Evolutionary conservation across 2,329 filamentous ascomycete species (phyloP).

Genomic region (Pleoardoris graminearum): DNA sequence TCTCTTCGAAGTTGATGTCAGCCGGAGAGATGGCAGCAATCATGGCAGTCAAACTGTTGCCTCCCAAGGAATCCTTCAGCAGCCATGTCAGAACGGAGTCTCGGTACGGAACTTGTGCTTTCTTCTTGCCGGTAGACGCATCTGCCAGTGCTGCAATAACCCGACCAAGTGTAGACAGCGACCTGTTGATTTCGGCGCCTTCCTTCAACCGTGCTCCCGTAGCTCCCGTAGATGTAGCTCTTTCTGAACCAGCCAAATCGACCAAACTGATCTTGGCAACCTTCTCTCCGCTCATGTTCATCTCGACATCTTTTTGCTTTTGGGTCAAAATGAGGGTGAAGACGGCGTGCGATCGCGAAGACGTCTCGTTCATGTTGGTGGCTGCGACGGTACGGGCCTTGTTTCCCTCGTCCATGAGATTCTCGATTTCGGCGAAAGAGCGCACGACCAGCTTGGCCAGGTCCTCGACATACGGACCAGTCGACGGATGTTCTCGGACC

Average conservation of each 20-base stretch:
- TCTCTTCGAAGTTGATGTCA: conserved; percentile 99
- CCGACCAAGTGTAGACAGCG: conserved; percentile 91
- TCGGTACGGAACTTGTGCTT: conserved; percentile 87
- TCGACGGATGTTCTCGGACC: conserved; percentile 96
- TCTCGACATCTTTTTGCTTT: conserved; percentile 86
- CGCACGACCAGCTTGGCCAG: conserved; percentile 92
- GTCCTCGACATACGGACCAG: conserved; percentile 97
- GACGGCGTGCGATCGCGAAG: conserved; percentile 95
- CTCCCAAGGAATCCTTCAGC: conserved; percentile 92
- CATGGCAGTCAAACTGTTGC: conserved; percentile 99
- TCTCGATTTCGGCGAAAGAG: conserved; percentile 92
- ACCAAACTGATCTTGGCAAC: conserved; percentile 97
- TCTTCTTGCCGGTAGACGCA: conserved; percentile 82
- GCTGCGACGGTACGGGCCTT: conserved; percentile 97
- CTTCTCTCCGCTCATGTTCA: conserved; percentile 96
- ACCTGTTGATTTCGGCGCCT: conserved; percentile 97
- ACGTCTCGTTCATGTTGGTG: conserved; percentile 99
- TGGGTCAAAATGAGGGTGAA: conserved; percentile 96
- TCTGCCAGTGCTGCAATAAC: conserved; percentile 96
- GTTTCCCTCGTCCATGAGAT: conserved; percentile 99
- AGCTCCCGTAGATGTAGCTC: conserved; percentile 95
- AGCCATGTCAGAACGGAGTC: conserved; percentile 97
- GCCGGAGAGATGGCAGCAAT: conserved; percentile 98
- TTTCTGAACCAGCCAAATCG: conserved; percentile 94
- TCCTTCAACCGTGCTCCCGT: conserved; percentile 95